Evolutionary conservation across 148 eudicot genomes (phyloP).

Genomic region (Rhododendron molle): DNA sequence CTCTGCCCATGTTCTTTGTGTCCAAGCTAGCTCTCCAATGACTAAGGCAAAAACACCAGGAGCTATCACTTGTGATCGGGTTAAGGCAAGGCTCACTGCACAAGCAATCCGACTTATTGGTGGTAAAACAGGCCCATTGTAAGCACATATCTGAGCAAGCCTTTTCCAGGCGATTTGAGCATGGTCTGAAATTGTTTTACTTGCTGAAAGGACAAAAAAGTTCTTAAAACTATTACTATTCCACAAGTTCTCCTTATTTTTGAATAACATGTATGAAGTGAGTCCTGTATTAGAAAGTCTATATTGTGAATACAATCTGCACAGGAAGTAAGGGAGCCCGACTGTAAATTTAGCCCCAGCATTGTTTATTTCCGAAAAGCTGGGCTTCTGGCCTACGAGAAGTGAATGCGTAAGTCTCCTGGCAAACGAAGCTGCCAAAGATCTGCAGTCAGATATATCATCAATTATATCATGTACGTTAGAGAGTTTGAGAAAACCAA

Average conservation of each 20-base stretch:
- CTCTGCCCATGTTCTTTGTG: conserved; percentile 36
- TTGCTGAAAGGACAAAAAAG: conserved; percentile 28
- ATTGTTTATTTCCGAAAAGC: conserved; percentile 27
- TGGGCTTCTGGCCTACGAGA: conserved; percentile 32
- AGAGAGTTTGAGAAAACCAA: neutral
- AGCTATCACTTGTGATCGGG: conserved; percentile 55
- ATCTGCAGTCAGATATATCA: conserved; percentile 32
- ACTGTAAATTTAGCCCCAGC: conserved; percentile 6
- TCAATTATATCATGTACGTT: neutral
- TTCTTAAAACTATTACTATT: conserved; percentile 19
- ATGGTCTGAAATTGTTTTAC: conserved; percentile 34
- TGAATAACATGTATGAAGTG: conserved; percentile 16
- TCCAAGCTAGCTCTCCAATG: conserved; percentile 50
- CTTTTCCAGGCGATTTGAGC: conserved; percentile 63
- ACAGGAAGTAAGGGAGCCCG: conserved; percentile 15
- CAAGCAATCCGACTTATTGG: conserved; percentile 54
- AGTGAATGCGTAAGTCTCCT: conserved; percentile 32
- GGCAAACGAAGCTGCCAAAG: conserved; percentile 31
- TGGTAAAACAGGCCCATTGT: conserved; percentile 34
- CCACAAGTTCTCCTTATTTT: conserved; percentile 21
- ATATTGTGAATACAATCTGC: conserved; percentile 26
- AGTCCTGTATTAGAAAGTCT: conserved; percentile 27
- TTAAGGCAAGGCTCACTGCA: conserved; percentile 65
- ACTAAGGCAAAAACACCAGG: conserved; percentile 65
- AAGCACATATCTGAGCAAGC: conserved; percentile 39